A percentile compares a stretch with the other conserved stretches of the same genome.
Evolutionary conservation across 106 monocot genomes (phyloP).

Genomic region (Dendrobium huoshanense): DNA sequence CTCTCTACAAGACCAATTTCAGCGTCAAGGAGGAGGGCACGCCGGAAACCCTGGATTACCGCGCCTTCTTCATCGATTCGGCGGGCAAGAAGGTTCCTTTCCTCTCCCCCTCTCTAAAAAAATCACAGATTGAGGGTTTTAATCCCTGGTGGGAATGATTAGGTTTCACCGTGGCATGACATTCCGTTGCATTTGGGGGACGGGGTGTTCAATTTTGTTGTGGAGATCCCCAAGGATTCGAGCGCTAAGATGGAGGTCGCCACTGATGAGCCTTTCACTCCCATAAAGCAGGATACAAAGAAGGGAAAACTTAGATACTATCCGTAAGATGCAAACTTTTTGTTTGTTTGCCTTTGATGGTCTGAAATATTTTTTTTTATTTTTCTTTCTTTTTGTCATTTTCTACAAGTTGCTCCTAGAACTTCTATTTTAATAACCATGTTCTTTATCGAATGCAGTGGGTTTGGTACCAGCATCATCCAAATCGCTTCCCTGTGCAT

Average conservation of each 20-base stretch:
- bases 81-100: constrained; percentile 48
- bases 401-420: neutral
- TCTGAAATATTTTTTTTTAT: too few species aligned
- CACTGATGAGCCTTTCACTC: constrained; percentile 82
- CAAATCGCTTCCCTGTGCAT: too few species aligned
- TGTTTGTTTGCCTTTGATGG: too few species aligned
- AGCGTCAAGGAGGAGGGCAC: constrained; percentile 60
- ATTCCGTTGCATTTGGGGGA: constrained; percentile 67
- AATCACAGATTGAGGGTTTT: neutral
- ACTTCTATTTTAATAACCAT: too few species aligned
- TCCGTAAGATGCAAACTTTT: constrained; percentile 44
- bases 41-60: constrained; percentile 86
- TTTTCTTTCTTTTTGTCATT: neutral
- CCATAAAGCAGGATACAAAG: constrained; percentile 97
- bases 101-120: neutral
- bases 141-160: neutral
- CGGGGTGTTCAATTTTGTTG: constrained; percentile 79
- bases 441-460: too few species aligned
- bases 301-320: constrained; percentile 99
- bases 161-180: constrained; percentile 95
- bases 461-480: too few species aligned
- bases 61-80: constrained; percentile 79
- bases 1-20: constrained; percentile 35
- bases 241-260: constrained; percentile 98
- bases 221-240: constrained; percentile 93